Percentiles rank a stretch among this genome's conserved stretches.
Evolutionary conservation across 352 stramenopile genomes (phyloP).

Genomic region (Phytopythium boreale): DNA sequence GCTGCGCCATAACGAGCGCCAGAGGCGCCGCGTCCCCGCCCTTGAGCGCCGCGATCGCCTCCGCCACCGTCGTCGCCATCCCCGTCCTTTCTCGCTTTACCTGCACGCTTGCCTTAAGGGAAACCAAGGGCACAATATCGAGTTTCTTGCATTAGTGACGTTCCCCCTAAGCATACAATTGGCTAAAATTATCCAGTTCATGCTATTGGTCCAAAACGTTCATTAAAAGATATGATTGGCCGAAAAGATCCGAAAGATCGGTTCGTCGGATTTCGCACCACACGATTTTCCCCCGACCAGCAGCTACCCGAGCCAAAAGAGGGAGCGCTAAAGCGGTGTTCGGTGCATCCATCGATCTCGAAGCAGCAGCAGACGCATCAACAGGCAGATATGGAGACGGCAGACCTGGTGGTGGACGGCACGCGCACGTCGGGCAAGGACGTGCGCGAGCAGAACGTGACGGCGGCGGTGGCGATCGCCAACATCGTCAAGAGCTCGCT

Average conservation of each 20-base stretch:
- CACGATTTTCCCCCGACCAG: slow-evolving; percentile 38
- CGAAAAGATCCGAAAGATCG: slow-evolving; percentile 27
- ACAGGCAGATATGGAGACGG: slow-evolving; percentile 44
- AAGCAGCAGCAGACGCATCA: neutral
- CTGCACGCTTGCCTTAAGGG: slow-evolving; percentile 6
- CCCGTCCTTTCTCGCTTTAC: neutral
- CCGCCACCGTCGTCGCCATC: slow-evolving; percentile 23
- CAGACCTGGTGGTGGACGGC: slow-evolving; percentile 88
- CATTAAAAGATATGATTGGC: neutral
- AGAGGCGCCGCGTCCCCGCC: slow-evolving; percentile 31
- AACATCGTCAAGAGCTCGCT: slow-evolving; percentile 99
- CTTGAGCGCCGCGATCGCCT: slow-evolving; percentile 41
- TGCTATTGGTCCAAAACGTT: slow-evolving; percentile 5
- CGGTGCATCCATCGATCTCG: slow-evolving; percentile 4
- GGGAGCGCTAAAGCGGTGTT: slow-evolving; percentile 12
- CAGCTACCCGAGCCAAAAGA: slow-evolving; percentile 3
- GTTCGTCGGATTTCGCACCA: slow-evolving; percentile 27
- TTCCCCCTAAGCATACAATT: neutral
- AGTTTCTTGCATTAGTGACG: neutral
- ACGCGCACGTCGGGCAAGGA: slow-evolving; percentile 92
- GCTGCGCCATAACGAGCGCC: slow-evolving; percentile 29
- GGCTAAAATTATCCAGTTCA: neutral
- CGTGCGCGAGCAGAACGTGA: slow-evolving; percentile 95
- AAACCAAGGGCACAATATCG: neutral
- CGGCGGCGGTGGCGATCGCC: slow-evolving; percentile 96